Base-by-base conservation (phyloP, 441 rosid genomes). In the Pelargonium cotyledonis region DNA sequence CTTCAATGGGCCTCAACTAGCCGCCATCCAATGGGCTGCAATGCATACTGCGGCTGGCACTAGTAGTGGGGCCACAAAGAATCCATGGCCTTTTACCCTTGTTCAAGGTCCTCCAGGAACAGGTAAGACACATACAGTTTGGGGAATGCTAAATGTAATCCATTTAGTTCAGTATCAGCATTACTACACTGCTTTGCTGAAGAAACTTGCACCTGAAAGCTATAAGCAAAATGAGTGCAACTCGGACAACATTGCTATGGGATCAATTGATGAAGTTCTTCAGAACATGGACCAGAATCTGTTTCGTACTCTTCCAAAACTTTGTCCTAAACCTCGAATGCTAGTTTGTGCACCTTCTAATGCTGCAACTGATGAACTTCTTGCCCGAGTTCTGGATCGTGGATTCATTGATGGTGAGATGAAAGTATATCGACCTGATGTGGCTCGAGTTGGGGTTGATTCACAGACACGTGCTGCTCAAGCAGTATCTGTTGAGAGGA, bases 71-170 rank as follows among this genome's bases (percentile, higher is more conserved):
- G 70, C 69, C 64, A 75, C 92, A 49, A 92, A 92, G 89, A 88
- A 90, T 71, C 99, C 99, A 16, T 92, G 99, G 99, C 99, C 99
- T 62, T 95, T 95, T 58, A 95, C 99, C 51, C 98, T 95, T 68
- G 99, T 95, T 71, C 99, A 95, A 72, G 99, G 99, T 40, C 99
- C 99, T 68, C 99, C 99, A 12, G 99, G 99, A 76, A 95, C 99
- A 55, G 99, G 99, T 77, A 95, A 95, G 88, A 95, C 99, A 0
- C 99, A 95, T 74, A 95, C 98, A 11, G 99, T 95, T n/a, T 90
- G 98, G 98, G 99, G 99, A 77, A 95, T 95, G 98, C 86, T 95
- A 73, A 95, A 95, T 86, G 99, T 95, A 68, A 95, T 95, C 81
- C 99, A 95, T 80, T 80, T 95, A 83, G 99, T 95, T 71, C 99